Base-by-base conservation (phyloP, 352 stramenopile genomes). In the Phytopythium oedochilum region DNA sequence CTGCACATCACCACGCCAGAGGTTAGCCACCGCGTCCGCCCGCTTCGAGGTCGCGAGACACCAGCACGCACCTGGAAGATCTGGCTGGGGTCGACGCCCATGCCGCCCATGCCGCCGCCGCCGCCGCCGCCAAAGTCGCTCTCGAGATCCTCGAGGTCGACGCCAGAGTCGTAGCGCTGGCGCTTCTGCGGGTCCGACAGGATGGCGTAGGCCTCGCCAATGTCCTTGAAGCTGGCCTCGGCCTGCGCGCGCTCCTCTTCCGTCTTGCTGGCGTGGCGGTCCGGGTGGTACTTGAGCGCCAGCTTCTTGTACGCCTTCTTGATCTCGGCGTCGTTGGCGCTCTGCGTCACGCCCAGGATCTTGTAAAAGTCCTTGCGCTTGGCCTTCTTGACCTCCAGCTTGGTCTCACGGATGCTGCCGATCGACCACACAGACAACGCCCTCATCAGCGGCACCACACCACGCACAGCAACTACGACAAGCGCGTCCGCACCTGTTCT, bases 261-360 rank as follows among this genome's bases (percentile, higher is more conserved):
- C 29, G 75, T 83, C 69, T 97, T 97, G 57, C 57, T 77, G 23
- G 88, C 77, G 53, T 98, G 83, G 47, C 87, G 96, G 84, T 99
- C 97, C 23, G 97, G 97, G 81, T 99, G 97, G 61, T 86, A 98
- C 66, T 97, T 89, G 14, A 99, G 76, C 29, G 96, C 93, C 55
- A 79, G 60, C 71, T 95, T 96, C 61, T 95, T 88, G 77, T 98
- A 99, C 6, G 97, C 93, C 69, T 98, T 99, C 79, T 99, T 99
- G 58, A 99, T 99, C 63, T 99, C 94, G 3, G 74, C 75, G 32
- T 97, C 83, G 7, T 82, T 86, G 14, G 96, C 80, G 48, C 42
- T 80, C 66, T 90, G 84, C 14, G 71, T 51, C 22, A 94, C 93
- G 49, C 86, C 85, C 59, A 94, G 59, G 51, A 94, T 96, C 65